Evolutionary conservation across 495 filamentous ascomycete species (phyloP).

Genomic region (Penicillium silybi): DNA sequence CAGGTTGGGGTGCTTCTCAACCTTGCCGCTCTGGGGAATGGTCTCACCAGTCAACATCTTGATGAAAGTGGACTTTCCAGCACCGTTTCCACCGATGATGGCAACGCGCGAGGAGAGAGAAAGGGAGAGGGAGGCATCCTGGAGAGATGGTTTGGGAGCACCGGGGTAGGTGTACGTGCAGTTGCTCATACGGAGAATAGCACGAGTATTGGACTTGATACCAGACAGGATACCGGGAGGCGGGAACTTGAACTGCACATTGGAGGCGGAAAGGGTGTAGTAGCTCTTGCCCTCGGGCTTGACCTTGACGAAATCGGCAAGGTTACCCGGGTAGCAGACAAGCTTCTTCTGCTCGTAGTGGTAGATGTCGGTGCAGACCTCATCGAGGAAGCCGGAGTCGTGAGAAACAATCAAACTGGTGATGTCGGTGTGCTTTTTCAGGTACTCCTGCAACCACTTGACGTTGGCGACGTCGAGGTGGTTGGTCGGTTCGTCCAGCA

Average conservation of each 20-base stretch:
- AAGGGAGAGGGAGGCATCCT: slow-evolving; percentile 79
- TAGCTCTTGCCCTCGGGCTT: slow-evolving; percentile 98
- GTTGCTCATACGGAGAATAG: slow-evolving; percentile 92
- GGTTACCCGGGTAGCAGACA: slow-evolving; percentile 89
- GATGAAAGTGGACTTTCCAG: slow-evolving; percentile 97
- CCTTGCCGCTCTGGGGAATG: slow-evolving; percentile 79
- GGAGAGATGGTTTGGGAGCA: slow-evolving; percentile 78
- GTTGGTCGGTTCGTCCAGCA: slow-evolving; percentile 98
- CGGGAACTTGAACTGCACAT: slow-evolving; percentile 96
- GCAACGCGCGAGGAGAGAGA: slow-evolving; percentile 88
- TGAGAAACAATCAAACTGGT: slow-evolving; percentile 96
- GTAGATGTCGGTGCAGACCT: slow-evolving; percentile 98
- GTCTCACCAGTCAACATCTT: slow-evolving; percentile 96
- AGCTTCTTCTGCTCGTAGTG: slow-evolving; percentile 99
- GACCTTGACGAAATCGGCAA: slow-evolving; percentile 84
- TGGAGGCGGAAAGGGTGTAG: slow-evolving; percentile 89
- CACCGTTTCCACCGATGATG: slow-evolving; percentile 96
- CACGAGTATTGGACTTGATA: slow-evolving; percentile 88
- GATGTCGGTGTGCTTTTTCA: slow-evolving; percentile 93
- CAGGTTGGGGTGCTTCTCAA: slow-evolving; percentile 97
- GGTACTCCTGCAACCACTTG: slow-evolving; percentile 90
- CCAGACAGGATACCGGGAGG: slow-evolving; percentile 90
- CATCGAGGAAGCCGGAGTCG: slow-evolving; percentile 96
- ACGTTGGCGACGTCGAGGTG: slow-evolving; percentile 96
- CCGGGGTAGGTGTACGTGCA: slow-evolving; percentile 88